phyloP scores from a whole-genome alignment of 2,329 filamentous ascomycete species.

The Helotiales sp. region DNA sequence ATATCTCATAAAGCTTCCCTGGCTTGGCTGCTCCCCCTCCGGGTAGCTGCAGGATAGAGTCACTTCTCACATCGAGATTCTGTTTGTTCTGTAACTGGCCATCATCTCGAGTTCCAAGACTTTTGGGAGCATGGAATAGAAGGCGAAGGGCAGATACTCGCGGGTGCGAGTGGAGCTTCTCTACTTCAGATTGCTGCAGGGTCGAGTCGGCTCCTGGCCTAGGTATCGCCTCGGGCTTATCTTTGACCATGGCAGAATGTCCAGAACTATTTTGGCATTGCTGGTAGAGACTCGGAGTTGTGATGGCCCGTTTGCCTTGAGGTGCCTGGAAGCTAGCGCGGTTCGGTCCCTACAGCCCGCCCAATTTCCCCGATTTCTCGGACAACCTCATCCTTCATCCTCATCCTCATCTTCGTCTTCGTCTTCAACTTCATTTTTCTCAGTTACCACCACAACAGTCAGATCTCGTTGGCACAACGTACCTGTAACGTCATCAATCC shows the following conservation, averaged over 20 bases:
- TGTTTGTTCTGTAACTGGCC: background rate
- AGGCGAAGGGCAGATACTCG: background rate
- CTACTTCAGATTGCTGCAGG: background rate
- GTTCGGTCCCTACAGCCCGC: background rate
- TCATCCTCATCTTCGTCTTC: background rate
- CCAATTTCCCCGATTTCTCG: background rate
- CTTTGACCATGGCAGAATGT: background rate
- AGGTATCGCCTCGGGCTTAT: background rate
- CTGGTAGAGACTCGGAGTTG: background rate
- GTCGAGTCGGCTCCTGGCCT: background rate
- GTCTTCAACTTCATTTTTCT: background rate
- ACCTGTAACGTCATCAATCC: background rate
- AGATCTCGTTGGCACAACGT: background rate
- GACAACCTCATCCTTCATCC: no score
- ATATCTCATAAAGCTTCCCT: background rate
- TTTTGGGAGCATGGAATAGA: background rate
- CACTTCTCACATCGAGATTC: background rate
- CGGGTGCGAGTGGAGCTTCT: background rate
- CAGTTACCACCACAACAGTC: no score
- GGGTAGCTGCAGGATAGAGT: background rate
- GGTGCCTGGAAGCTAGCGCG: background rate
- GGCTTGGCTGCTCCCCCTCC: background rate
- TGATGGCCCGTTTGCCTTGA: background rate
- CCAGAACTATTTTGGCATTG: background rate
- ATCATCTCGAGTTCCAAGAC: background rate